phyloP scores from a whole-genome alignment of 495 filamentous ascomycete genomes.

The Geoglossum glabrum region DNA sequence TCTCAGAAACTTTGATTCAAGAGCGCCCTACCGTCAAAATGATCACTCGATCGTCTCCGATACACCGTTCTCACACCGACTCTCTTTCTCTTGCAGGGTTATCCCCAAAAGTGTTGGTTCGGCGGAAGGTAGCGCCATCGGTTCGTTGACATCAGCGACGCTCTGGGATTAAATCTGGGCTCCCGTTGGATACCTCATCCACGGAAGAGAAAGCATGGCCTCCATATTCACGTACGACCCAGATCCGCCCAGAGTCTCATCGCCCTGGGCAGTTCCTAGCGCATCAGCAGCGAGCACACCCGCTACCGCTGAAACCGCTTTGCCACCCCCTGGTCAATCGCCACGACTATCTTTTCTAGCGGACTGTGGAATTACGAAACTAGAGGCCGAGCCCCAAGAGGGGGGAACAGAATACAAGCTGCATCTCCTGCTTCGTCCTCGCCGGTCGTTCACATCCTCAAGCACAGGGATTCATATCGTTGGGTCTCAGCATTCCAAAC shows the following conservation, averaged over 20 bases:
- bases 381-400: conserved; percentile 82
- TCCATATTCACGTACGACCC: conserved; percentile 92
- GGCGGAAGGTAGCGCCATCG: not conserved
- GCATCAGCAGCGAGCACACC: conserved; percentile 16
- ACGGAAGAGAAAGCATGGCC: conserved; percentile 37
- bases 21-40: not conserved
- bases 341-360: conserved; percentile 25
- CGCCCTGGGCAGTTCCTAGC: conserved; percentile 48
- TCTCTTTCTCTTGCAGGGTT: not conserved
- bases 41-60: not conserved
- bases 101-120: not conserved
- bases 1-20: not conserved
- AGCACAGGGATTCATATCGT: conserved; percentile 39
- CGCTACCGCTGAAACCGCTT: conserved; percentile 13
- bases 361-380: conserved; percentile 50
- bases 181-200: not conserved
- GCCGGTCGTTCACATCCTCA: conserved; percentile 46
- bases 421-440: conserved; percentile 66
- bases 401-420: conserved; percentile 94
- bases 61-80: not conserved
- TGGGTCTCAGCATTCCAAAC: conserved; percentile 37
- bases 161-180: not conserved
- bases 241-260: conserved; percentile 67
- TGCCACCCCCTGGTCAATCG: conserved; percentile 12
- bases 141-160: not conserved